A percentile compares a stretch with the other conserved stretches of the same genome.
Evolutionary conservation across 2,329 filamentous ascomycete species (phyloP).

Genomic region (Byssochlamys sp.): DNA sequence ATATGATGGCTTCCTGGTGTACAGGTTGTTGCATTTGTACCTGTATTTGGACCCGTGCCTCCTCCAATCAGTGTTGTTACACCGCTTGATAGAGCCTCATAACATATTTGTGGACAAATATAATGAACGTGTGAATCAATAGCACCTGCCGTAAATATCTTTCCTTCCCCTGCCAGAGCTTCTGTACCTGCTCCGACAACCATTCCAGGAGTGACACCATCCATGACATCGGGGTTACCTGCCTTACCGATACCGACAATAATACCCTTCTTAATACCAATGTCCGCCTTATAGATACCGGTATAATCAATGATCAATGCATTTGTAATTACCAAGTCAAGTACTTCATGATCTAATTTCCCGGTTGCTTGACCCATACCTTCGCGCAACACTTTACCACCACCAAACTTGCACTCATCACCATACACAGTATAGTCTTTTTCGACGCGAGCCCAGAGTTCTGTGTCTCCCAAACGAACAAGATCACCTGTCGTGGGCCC

Average conservation of each 20-base stretch:
- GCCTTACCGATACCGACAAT: constrained; percentile 90
- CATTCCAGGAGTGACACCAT: constrained; percentile 68
- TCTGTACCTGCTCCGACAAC: constrained; percentile 81
- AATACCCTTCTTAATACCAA: constrained; percentile 77
- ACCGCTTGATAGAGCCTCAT: constrained; percentile 73
- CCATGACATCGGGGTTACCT: constrained; percentile 92
- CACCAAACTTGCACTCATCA: constrained; percentile 93
- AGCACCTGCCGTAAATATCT: constrained; percentile 82
- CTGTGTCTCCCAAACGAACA: constrained; percentile 71
- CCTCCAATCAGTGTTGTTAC: constrained; percentile 86
- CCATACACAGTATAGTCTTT: constrained; percentile 75
- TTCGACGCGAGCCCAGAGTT: constrained; percentile 85
- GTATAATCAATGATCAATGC: constrained; percentile 82
- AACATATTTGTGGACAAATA: constrained; percentile 84
- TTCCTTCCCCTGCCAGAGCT: constrained; percentile 83
- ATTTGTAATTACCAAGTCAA: constrained; percentile 83
- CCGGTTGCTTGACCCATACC: constrained; percentile 91
- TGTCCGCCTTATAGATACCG: constrained; percentile 93
- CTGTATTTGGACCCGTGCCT: constrained; percentile 84
- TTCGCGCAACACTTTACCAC: constrained; percentile 84
- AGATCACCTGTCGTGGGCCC: constrained; percentile 81
- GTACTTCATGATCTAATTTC: constrained; percentile 56
- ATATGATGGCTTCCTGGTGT: constrained; percentile 78
- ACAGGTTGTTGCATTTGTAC: constrained; percentile 84
- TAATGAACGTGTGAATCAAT: constrained; percentile 88